These are phyloP conservation scores for Botrytis elliptica DNA, from an alignment of 2,329 filamentous ascomycete genomes.

Conservation along the genomic window DNA sequence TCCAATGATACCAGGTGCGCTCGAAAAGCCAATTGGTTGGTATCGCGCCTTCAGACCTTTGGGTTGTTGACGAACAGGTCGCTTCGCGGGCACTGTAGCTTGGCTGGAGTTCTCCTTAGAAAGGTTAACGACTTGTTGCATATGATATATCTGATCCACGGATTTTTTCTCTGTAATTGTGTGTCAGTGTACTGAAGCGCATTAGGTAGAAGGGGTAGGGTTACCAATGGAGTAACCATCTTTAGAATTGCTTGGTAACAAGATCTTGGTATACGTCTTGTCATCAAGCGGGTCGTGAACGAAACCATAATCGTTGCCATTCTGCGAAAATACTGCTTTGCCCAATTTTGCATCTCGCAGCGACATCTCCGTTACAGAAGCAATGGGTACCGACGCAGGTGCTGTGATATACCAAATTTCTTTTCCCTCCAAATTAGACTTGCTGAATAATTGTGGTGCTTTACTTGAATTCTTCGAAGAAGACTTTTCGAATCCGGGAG, in stretches of 20 bases:
- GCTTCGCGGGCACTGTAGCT: constrained; percentile 49
- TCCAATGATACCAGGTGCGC: constrained; percentile 45
- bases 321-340: constrained; percentile 58
- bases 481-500: constrained; percentile 34
- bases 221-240: constrained; percentile 55
- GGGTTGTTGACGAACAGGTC: constrained; percentile 61
- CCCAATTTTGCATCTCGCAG: constrained; percentile 56
- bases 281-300: constrained; percentile 53
- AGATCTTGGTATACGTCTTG: constrained; percentile 54
- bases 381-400: constrained; percentile 67
- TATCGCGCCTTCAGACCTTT: constrained; percentile 66
- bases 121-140: constrained; percentile 62
- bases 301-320: constrained; percentile 62
- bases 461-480: constrained; percentile 24
- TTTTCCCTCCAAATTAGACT: constrained; percentile 63
- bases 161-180: constrained; percentile 30
- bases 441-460: constrained; percentile 52
- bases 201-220: neutral
- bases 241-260: constrained; percentile 58
- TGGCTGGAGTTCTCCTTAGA: constrained; percentile 26
- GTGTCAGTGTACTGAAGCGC: constrained; percentile 1
- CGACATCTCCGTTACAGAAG: constrained; percentile 62
- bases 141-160: constrained; percentile 61
- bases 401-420: constrained; percentile 80
- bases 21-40: constrained; percentile 61